Evolutionary conservation across 225 moss, liverwort and hornwort species (phyloP).

Genomic region (Ulota crispa): DNA sequence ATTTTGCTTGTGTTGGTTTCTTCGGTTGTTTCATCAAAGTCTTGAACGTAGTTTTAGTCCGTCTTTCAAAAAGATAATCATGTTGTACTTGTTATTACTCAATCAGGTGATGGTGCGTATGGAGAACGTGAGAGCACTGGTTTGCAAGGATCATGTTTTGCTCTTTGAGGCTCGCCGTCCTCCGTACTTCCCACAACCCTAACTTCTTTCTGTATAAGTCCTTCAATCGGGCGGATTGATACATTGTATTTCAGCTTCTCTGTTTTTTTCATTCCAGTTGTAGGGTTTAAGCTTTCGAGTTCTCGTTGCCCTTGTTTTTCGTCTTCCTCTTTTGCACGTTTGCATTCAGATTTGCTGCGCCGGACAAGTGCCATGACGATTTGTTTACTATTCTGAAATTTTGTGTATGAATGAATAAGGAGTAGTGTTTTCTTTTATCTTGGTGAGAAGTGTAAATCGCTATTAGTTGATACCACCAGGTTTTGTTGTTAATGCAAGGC

Average conservation of each 20-base stretch:
- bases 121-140: constrained; percentile 91
- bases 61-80: neutral
- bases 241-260: constrained; percentile 9
- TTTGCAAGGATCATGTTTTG: constrained; percentile 68
- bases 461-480: neutral
- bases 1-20: neutral
- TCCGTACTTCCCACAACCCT: constrained; percentile 33
- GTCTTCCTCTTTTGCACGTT: neutral
- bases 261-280: neutral
- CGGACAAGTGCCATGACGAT: neutral
- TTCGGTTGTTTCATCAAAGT: neutral
- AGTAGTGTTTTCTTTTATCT: neutral
- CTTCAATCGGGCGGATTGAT: neutral
- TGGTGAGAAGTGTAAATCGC: neutral
- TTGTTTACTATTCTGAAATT: neutral
- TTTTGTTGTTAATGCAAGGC: constrained; percentile 4
- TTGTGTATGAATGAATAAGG: neutral
- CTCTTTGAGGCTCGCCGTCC: constrained; percentile 88
- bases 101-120: constrained; percentile 72
- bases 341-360: constrained; percentile 10
- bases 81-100: neutral
- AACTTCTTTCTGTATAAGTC: constrained; percentile 15
- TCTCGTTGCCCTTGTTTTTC: neutral
- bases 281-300: neutral
- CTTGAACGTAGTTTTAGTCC: neutral